Conservation (phyloP, 768 basidiomycete species). For the Serendipita sp. region DNA sequence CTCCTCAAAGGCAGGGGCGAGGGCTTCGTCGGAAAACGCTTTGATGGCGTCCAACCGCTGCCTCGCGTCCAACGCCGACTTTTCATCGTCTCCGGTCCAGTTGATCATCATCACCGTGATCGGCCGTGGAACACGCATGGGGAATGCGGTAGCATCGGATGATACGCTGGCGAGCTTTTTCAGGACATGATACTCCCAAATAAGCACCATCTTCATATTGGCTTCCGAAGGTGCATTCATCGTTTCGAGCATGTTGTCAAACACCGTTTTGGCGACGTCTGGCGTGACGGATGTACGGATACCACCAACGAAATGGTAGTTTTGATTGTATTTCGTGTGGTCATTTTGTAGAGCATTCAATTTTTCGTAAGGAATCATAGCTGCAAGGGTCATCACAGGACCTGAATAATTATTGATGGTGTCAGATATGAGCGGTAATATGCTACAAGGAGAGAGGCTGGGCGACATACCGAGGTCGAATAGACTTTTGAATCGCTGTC, state of each 20-base stretch:
- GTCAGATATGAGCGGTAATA: too few relatives aligned
- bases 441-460: background rate
- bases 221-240: background rate
- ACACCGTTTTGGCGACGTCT: background rate
- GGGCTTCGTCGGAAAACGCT: background rate
- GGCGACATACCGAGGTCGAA: conserved; percentile 4
- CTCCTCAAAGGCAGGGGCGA: background rate
- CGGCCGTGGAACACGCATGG: background rate
- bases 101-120: background rate
- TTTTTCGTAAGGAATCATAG: background rate
- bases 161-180: background rate
- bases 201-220: background rate
- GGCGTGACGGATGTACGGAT: background rate
- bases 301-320: background rate
- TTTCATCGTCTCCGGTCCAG: background rate
- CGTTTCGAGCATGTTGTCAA: background rate
- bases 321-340: background rate
- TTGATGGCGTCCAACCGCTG: background rate
- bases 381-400: background rate
- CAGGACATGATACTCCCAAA: background rate
- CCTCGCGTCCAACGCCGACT: background rate
- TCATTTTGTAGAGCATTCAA: background rate
- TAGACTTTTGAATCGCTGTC: background rate
- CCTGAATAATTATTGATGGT: background rate
- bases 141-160: background rate